These are phyloP conservation scores for Colletotrichum cuscutae DNA, from an alignment of 2,329 filamentous ascomycete genomes.

Conservation along the genomic window DNA sequence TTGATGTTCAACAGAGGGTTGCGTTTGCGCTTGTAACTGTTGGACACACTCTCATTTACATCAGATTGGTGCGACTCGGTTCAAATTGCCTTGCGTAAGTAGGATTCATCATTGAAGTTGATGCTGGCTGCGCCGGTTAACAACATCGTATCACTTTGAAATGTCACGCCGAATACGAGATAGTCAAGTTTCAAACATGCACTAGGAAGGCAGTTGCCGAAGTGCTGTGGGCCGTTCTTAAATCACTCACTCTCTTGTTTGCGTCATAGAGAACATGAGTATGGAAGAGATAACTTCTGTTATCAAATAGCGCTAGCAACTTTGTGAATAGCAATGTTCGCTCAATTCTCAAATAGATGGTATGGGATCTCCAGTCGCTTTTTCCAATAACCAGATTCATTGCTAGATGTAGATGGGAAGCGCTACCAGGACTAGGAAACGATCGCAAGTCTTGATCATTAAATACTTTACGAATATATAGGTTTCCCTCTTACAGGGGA, in stretches of 20 bases:
- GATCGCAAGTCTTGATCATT: not conserved
- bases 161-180: not conserved
- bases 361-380: too few species aligned
- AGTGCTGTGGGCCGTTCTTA: not conserved
- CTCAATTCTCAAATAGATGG: too few species aligned
- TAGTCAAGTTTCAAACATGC: not conserved
- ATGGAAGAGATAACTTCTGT: not conserved
- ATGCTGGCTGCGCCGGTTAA: not conserved
- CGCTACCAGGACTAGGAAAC: not conserved
- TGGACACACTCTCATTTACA: not conserved
- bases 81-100: not conserved
- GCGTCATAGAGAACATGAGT: not conserved
- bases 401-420: not conserved
- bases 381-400: too few species aligned
- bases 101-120: too few species aligned
- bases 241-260: not conserved
- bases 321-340: too few species aligned
- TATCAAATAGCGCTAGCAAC: too few species aligned
- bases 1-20: not conserved
- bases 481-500: too few species aligned
- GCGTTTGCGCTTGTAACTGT: not conserved
- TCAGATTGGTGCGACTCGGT: not conserved
- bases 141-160: not conserved
- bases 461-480: not conserved
- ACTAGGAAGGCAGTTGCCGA: not conserved